Base-by-base conservation (phyloP, 371 early-diverging fungal genomes). In the Mortierella sp. region DNA sequence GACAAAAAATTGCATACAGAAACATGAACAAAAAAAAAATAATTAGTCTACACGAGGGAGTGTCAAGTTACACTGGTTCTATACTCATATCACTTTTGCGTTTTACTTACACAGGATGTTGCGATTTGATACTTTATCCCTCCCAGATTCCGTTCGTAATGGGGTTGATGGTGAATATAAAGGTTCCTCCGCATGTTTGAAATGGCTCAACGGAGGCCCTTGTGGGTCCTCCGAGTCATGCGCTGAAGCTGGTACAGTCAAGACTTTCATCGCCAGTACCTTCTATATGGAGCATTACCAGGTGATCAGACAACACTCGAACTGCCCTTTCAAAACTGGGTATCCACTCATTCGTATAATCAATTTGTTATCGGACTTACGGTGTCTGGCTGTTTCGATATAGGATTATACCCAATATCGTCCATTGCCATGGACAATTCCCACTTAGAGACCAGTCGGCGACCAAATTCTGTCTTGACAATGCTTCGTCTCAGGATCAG, bases 341-440 rank as follows among this genome's bases (percentile, higher is more conserved):
- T n/a, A n/a, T n/a, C n/a, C n/a, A n/a, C n/a, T n/a, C n/a, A n/a
- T n/a, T n/a, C n/a, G n/a, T n/a, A n/a, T n/a, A n/a, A n/a, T n/a
- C 17, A 12, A 6, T 31, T 26, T 37, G n/a, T 23, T 7, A 11
- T n/a, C 6, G 17, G 32, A 32, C 48, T 44, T 47, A 37, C 39
- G 19, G 39, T 46, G 12, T n/a, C n/a, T n/a, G 19, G 30, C 23
- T 30, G 46, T 30, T 47, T 47, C 9, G 37, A 17, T 1, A 56
- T 21, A 7, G 60, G 41, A 14, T 56, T 48, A 34, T 64, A 64
- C 4, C 39, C 1, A 4, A 28, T 37, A 31, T 64, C 76, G 31
- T 39, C 58, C 70, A 76, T 60, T 39, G 60, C 51, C 76, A 76
- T 76, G 4, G 65, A 28, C 32, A 76, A 7, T 42, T 41, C 76